Evolutionary conservation across 2,329 filamentous ascomycete species (phyloP).

Genomic region (Colletotrichum tanaceti): DNA sequence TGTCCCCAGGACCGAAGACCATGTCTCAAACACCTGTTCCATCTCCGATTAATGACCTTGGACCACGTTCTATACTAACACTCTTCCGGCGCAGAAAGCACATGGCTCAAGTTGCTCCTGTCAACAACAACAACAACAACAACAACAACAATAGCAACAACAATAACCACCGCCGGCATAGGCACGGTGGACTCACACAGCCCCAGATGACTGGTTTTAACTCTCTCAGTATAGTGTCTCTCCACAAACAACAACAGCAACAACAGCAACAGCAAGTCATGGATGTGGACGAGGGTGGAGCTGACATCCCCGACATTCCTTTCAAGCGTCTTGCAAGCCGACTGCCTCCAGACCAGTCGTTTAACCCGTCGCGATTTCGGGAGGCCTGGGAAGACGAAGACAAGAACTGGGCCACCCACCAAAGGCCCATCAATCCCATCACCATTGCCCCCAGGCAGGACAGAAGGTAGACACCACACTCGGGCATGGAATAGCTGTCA

Average conservation of each 20-base stretch:
- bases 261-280: slow-evolving; percentile 4
- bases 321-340: slow-evolving; percentile 32
- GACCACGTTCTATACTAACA: slow-evolving; percentile 20
- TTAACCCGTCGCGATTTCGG: slow-evolving; percentile 26
- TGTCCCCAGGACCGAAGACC: slow-evolving; percentile 9
- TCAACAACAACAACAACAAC: too few relatives aligned
- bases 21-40: not conserved
- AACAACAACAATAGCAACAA: too few relatives aligned
- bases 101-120: slow-evolving; percentile 31
- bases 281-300: slow-evolving; percentile 36
- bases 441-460: slow-evolving; percentile 4
- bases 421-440: slow-evolving; percentile 31
- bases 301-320: slow-evolving; percentile 44
- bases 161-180: slow-evolving; percentile 25
- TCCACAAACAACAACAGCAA: slow-evolving; percentile 4
- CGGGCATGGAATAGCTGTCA: not conserved
- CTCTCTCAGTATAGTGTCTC: slow-evolving; percentile 25
- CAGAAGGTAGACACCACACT: slow-evolving; percentile 15
- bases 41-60: slow-evolving; percentile 2
- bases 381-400: slow-evolving; percentile 38
- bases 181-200: slow-evolving; percentile 26
- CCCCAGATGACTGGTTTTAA: slow-evolving; percentile 13
- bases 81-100: slow-evolving; percentile 29
- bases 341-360: slow-evolving; percentile 8
- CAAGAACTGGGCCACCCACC: slow-evolving; percentile 29